These are phyloP conservation scores for Hyphopichia fennica DNA, from an alignment of 1,139 yeast species.

Conservation along the genomic window DNA sequence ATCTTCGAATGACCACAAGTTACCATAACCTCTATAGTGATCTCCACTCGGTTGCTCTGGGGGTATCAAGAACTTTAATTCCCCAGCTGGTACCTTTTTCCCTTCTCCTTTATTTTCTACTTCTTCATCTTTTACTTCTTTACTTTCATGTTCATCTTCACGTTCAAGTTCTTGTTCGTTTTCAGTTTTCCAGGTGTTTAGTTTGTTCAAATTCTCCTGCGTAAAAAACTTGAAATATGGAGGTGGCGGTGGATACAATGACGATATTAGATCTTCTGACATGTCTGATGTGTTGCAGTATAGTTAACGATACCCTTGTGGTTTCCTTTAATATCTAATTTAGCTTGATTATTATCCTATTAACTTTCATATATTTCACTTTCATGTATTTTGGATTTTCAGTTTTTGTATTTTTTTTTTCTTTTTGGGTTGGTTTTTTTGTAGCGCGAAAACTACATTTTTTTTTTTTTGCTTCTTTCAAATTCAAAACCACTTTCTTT, in stretches of 20 bases:
- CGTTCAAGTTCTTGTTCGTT: no score
- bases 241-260: conserved; percentile 88
- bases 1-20: conserved; percentile 76
- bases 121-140: conserved; percentile 3
- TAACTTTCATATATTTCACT: no score
- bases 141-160: conserved; percentile 7
- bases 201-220: conserved; percentile 49
- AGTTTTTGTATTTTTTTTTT: background rate
- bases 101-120: conserved; percentile 3
- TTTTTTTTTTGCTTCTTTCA: background rate
- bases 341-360: no score
- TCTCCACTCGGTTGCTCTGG: conserved; percentile 62
- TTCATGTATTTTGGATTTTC: background rate
- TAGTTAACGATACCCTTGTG: no score
- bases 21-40: conserved; percentile 78
- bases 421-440: background rate
- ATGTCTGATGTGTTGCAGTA: no score
- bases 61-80: conserved; percentile 58
- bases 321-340: no score
- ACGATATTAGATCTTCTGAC: conserved; percentile 50
- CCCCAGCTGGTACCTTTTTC: conserved; percentile 26
- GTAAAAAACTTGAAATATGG: conserved; percentile 71
- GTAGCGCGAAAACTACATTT: background rate
- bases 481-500: background rate
- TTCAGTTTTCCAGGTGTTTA: conserved; percentile 20